A percentile compares a stretch with the other conserved stretches of the same genome.
Conservation (phyloP, 2,329 filamentous ascomycete genomes). For the Curvularia lunata region DNA sequence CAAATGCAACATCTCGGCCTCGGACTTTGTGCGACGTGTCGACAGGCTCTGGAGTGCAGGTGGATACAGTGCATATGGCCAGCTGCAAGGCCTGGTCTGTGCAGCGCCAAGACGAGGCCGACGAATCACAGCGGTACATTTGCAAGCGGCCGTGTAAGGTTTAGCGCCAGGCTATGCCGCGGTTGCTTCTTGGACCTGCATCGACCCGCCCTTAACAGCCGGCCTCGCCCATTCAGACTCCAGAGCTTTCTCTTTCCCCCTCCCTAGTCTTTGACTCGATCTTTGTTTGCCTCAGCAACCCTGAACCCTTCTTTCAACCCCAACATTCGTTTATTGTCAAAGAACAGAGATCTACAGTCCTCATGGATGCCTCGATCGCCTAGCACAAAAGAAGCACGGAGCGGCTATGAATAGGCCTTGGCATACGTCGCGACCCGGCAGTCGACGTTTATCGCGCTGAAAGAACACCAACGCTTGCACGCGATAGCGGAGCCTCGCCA, state of each 20-base stretch:
- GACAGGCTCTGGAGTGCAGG: conserved; percentile 4
- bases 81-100: conserved; percentile 14
- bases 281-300: conserved; percentile 17
- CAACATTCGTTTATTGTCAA: conserved; percentile 9
- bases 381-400: conserved; percentile 11
- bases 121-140: conserved; percentile 15
- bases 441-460: conserved; percentile 27
- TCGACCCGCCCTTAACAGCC: conserved; percentile 20
- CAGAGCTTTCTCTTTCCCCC: conserved; percentile 15
- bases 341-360: conserved; percentile 9
- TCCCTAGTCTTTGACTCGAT: conserved; percentile 5
- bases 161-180: conserved; percentile 24
- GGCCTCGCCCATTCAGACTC: conserved; percentile 20
- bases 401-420: conserved; percentile 27
- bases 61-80: conserved; percentile 12
- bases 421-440: conserved; percentile 22
- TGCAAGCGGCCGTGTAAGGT: conserved; percentile 13
- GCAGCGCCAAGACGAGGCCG: conserved; percentile 15
- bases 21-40: conserved; percentile 6
- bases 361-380: conserved; percentile 18
- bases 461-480: conserved; percentile 12
- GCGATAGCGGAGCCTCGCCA: conserved; percentile 8
- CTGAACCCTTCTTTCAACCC: conserved; percentile 1
- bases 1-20: conserved; percentile 3
- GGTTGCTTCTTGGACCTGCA: conserved; percentile 17